Conservation (phyloP, 2,329 filamentous ascomycete species). For the Xylaria sp. region DNA sequence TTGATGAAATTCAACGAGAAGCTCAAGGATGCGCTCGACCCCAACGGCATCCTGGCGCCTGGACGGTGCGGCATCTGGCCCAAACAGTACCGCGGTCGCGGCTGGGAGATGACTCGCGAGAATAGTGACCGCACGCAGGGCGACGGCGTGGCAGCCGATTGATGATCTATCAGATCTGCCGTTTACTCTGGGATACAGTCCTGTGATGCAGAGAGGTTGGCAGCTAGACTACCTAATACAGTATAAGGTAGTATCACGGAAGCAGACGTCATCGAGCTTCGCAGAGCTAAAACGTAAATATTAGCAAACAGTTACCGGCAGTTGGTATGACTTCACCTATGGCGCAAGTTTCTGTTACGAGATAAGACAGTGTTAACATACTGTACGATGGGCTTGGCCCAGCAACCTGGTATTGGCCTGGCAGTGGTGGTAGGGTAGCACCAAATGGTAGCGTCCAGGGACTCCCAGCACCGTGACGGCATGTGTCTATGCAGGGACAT, state of each 20-base stretch:
- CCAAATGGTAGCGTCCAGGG: background rate
- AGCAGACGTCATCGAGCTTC: conserved; percentile 4
- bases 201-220: background rate
- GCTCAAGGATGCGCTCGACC: conserved; percentile 57
- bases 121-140: conserved; percentile 50
- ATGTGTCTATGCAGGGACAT: background rate
- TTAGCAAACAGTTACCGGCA: conserved; percentile 29
- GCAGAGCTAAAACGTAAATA: conserved; percentile 31
- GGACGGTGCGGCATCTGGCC: conserved; percentile 51
- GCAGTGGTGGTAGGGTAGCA: background rate
- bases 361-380: conserved; percentile 22
- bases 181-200: background rate
- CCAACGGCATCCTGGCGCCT: conserved; percentile 51
- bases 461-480: background rate
- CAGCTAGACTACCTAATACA: background rate
- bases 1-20: conserved; percentile 55
- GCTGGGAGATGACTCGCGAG: conserved; percentile 53
- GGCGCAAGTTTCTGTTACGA: conserved; percentile 40
- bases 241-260: background rate
- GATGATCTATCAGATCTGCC: background rate
- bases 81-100: conserved; percentile 48
- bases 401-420: background rate
- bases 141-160: conserved; percentile 43
- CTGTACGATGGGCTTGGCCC: background rate
- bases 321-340: conserved; percentile 16